phyloP scores from a whole-genome alignment of 148 eudicot genomes.

The Silene latifolia region DNA sequence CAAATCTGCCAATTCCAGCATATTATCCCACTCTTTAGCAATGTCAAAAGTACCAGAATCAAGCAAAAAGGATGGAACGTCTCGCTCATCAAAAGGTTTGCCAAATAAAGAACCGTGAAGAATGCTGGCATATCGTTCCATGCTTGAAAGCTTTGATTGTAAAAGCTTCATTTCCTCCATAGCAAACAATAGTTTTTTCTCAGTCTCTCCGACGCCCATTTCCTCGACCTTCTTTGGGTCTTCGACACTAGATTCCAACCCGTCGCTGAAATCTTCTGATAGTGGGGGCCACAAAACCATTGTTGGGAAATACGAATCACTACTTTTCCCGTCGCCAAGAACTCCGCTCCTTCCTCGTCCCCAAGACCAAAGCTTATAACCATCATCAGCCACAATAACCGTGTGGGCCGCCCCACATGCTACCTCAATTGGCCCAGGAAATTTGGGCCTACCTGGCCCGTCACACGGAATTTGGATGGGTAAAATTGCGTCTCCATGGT shows the following conservation, averaged over 20 bases:
- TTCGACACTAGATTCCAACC: constrained; percentile 5
- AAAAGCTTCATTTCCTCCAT: constrained; percentile 56
- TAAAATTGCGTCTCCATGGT: constrained; percentile 66
- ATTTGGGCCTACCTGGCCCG: constrained; percentile 40
- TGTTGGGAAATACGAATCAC: constrained; percentile 48
- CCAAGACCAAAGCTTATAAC: constrained; percentile 79
- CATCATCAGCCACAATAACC: constrained; percentile 57
- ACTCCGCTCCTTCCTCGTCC: constrained; percentile 87
- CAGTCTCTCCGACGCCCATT: constrained; percentile 33
- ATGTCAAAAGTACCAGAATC: constrained; percentile 47
- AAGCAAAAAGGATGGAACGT: constrained; percentile 49
- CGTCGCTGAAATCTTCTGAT: constrained; percentile 42
- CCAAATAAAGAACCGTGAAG: constrained; percentile 77
- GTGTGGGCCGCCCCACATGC: constrained; percentile 94
- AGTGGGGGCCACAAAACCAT: constrained; percentile 70
- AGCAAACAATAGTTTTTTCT: constrained; percentile 35
- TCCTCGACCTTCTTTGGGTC: constrained; percentile 27
- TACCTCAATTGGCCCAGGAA: constrained; percentile 53
- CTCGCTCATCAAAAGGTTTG: constrained; percentile 56
- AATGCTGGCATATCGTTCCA: constrained; percentile 63
- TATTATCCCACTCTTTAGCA: constrained; percentile 69
- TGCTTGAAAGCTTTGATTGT: constrained; percentile 40
- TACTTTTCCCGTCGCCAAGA: constrained; percentile 55
- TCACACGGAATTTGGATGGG: constrained; percentile 42
- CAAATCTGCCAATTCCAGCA: constrained; percentile 62